Evolutionary conservation across 1,284 basidiomycete species (phyloP), one percentile per base, ranked within the genome.

Genomic region (Cerrena zonata): DNA sequence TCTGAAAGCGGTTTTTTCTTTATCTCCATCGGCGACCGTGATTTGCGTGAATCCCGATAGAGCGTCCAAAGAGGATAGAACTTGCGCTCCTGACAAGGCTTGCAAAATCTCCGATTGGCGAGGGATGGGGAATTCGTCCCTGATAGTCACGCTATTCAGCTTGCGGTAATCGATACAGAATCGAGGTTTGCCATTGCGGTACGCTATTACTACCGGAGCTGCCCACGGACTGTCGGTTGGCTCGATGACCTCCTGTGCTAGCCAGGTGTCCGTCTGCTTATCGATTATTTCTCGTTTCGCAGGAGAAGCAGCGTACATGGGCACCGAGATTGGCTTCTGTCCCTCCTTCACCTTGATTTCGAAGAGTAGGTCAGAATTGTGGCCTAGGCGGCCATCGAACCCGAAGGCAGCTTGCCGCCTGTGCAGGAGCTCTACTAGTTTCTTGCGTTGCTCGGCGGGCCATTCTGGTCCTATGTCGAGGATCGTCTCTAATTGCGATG

Each of bases 81-180:
- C 65, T 52, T 69, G 62, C 5, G 65, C 56, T 12, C 70, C 71
- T 1, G 61, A 57, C 0, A 74, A 53, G 0, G 65, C 55, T 37
- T 64, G 61, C 0, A 75, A 38, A 19, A 75, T 75, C 25, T 73
- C 70, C 2, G 58, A 53, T 49, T 72, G 69, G 22, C 64, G 48
- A 1, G 72, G 73, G 12, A 76, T 58, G 0, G 71, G 73, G 53
- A 71, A 75, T 54, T 74, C 68, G 52, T 75, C 72, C 0, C 68
- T 61, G 1, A 71, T 64, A 11, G 65, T 66, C 2, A 61, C 40
- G n/a, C n/a, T n/a, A n/a, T n/a, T n/a, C n/a, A n/a, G n/a, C n/a
- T n/a, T n/a, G n/a, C n/a, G n/a, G n/a, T n/a, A n/a, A n/a, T n/a
- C n/a, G n/a, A n/a, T n/a, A n/a, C n/a, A n/a, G n/a, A n/a, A n/a